Base-by-base conservation (phyloP, 2,329 filamentous ascomycete species). In the Xylaria sp. region DNA sequence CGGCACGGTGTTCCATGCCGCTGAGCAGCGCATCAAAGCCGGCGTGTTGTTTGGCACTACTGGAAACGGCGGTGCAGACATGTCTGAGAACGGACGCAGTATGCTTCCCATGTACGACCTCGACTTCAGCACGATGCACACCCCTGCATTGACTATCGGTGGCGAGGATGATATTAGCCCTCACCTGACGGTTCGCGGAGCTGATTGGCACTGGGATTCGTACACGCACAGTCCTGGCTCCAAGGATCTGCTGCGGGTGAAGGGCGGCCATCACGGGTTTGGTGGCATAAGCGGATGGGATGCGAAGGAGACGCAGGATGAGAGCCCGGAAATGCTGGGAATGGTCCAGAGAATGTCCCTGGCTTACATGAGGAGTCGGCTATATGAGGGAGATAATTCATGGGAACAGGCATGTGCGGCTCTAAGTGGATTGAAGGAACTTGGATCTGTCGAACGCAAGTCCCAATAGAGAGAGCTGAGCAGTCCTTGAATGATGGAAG, bases 281-380 rank as follows among this genome's bases (percentile, higher is more conserved):
- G 81, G 82, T 1, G 82, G 81, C 0, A 76, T 84, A 13, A 76
- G 75, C 20, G 80, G 81, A 1, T 82, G 77, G 78, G 81, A 83
- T 67, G 73, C 78, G 3, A 69, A 28, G 4, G 81, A 82, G 73
- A 77, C 76, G 1, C 50, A 72, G 52, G 80, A 82, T 62, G 80
- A 81, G 73, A 78, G 77, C 50, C 76, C 77, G 0, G 78, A 82
- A 69, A 67, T 75, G 37, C 73, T 82, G 60, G 78, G 65, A 0
- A 60, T 76, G 0, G 80, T 82, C 31, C 80, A 80, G 71, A 73
- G 81, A 56, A 73, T 82, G 76, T 79, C 79, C 2, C 79, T 76
- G 76, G 81, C 81, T 2, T 83, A 82, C 65, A 65, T 83, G 50
- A 73, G 73, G 66, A 81, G 77, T 59, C 75, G 76, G 52, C 76